These are phyloP conservation scores for Magnaporthales sp. DNA, from an alignment of 2,329 filamentous ascomycete species.

Conservation along the genomic window DNA sequence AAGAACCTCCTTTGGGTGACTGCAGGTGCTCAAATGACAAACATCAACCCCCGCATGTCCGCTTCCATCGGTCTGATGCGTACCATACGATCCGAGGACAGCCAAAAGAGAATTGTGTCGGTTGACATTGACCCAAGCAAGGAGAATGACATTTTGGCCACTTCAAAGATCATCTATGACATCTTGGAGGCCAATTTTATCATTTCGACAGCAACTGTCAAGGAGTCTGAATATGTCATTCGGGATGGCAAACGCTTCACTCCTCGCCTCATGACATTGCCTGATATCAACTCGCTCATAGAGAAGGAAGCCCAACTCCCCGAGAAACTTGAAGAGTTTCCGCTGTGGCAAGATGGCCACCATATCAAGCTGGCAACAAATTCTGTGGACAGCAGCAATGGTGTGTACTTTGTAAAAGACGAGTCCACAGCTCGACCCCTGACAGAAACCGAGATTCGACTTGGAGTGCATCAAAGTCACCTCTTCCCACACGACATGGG, in stretches of 20 bases:
- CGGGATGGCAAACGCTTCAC: conserved; percentile 16
- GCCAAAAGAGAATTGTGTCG: conserved; percentile 30
- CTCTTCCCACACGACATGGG: conserved; percentile 29
- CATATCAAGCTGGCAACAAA: conserved; percentile 12
- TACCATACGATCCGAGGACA: conserved; percentile 40
- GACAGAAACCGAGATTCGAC: conserved; percentile 25
- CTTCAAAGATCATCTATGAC: neutral
- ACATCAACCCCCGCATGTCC: conserved; percentile 24
- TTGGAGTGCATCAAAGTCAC: conserved; percentile 26
- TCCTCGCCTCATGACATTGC: conserved; percentile 33
- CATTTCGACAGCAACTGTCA: neutral
- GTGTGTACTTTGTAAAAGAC: conserved; percentile 14
- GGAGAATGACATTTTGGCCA: neutral
- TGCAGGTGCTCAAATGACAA: conserved; percentile 27
- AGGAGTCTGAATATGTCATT: conserved; percentile 27
- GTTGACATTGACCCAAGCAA: conserved; percentile 27
- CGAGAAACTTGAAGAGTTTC: conserved; percentile 3
- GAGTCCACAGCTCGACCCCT: conserved; percentile 11
- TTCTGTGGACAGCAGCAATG: conserved; percentile 6
- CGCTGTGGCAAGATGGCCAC: neutral
- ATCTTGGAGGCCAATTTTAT: conserved; percentile 10
- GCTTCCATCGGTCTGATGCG: conserved; percentile 36
- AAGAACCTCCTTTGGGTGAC: conserved; percentile 40
- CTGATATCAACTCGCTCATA: conserved; percentile 33
- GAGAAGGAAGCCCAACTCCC: conserved; percentile 19